A percentile compares a stretch with the other conserved stretches of the same genome.
These are phyloP conservation scores for Penicillium sp. DNA, from an alignment of 2,329 filamentous ascomycete genomes.

Conservation along the genomic window DNA sequence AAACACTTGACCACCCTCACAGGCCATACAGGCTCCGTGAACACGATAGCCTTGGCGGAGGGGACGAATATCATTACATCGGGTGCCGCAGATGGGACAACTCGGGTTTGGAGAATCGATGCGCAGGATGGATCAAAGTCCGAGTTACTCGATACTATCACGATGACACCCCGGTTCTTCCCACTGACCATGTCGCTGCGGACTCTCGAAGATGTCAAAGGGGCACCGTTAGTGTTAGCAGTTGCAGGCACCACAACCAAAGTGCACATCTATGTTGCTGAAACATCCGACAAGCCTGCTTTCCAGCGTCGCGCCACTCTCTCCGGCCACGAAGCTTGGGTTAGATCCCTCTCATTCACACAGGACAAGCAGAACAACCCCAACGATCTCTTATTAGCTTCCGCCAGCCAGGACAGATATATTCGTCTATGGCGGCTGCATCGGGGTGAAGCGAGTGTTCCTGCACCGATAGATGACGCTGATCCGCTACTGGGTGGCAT, in stretches of 20 bases:
- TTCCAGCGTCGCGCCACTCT: conserved; percentile 79
- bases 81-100: conserved; percentile 65
- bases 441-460: conserved; percentile 65
- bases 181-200: conserved; percentile 76
- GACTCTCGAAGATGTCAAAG: conserved; percentile 58
- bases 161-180: conserved; percentile 77
- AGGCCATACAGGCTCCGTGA: conserved; percentile 76
- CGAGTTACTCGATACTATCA: conserved; percentile 70
- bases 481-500: conserved; percentile 43
- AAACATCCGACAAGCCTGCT: conserved; percentile 46
- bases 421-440: conserved; percentile 90
- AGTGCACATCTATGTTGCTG: conserved; percentile 78
- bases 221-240: conserved; percentile 66
- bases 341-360: conserved; percentile 81
- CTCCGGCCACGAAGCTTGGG: conserved; percentile 91
- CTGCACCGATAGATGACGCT: conserved; percentile 46
- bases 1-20: conserved; percentile 55
- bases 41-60: conserved; percentile 59
- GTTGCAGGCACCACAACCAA: conserved; percentile 81
- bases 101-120: conserved; percentile 70
- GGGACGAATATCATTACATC: conserved; percentile 57
- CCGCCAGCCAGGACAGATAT: conserved; percentile 97
- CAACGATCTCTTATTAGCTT: conserved; percentile 80
- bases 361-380: conserved; percentile 59
- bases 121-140: conserved; percentile 39